Conservation (phyloP, 305 asterid genomes). For the Fraxinus sp. region DNA sequence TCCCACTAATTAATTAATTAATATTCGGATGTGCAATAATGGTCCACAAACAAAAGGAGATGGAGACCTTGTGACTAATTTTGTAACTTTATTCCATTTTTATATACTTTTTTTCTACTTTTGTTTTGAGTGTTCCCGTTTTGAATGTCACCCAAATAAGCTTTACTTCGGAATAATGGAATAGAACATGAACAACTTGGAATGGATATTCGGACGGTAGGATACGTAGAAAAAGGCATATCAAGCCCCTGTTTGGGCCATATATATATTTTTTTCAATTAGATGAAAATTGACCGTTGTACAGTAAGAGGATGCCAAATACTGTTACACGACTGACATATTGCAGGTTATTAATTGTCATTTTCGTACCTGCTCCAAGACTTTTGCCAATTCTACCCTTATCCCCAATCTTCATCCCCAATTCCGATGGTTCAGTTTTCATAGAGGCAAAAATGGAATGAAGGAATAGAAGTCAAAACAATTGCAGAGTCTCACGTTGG, state of each 20-base stretch:
- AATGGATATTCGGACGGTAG: not conserved
- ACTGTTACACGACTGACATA: too few relatives aligned
- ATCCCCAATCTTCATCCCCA: too few relatives aligned
- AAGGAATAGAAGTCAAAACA: too few relatives aligned
- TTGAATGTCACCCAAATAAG: not conserved
- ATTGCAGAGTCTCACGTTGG: too few relatives aligned
- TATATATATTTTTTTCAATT: too few relatives aligned
- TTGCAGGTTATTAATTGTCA: too few relatives aligned
- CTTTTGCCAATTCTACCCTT: too few relatives aligned
- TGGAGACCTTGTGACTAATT: conserved; percentile 1
- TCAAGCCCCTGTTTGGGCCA: not conserved
- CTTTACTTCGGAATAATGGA: not conserved
- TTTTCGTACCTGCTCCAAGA: too few relatives aligned
- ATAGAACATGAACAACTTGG: not conserved
- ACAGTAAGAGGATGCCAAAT: too few relatives aligned
- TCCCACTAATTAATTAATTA: not conserved
- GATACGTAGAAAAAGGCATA: not conserved
- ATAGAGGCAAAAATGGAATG: too few relatives aligned
- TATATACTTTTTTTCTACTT: not conserved
- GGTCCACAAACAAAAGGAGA: conserved; percentile 3
- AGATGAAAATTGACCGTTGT: too few relatives aligned
- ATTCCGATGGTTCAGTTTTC: too few relatives aligned
- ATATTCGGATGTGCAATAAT: not conserved
- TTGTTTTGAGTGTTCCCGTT: not conserved
- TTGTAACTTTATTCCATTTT: not conserved